Evolutionary conservation across 306 rosid genomes (phyloP).

Genomic region (Rosa persica): DNA sequence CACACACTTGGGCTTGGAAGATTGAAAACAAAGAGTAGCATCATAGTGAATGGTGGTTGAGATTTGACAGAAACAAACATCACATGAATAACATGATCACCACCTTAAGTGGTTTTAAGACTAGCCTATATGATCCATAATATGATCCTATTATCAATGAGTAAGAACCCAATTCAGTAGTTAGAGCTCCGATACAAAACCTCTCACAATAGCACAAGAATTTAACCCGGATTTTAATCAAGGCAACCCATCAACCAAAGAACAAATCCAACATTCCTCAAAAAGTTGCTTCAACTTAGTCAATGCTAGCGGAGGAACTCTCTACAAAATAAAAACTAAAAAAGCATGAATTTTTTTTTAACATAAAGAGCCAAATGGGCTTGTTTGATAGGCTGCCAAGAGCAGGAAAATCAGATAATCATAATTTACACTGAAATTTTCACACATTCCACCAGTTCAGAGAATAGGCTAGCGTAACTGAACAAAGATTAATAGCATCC

Average conservation of each 20-base stretch:
- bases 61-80: neutral
- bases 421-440: neutral
- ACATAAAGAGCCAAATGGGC: neutral
- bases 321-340: neutral
- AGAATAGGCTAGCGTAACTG: neutral
- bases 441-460: neutral
- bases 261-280: neutral
- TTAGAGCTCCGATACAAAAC: neutral
- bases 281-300: neutral
- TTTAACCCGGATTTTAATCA: neutral
- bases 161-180: neutral
- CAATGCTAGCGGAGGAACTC: neutral
- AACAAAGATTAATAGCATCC: neutral
- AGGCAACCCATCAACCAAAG: neutral
- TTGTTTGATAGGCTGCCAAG: neutral
- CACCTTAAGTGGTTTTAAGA: neutral
- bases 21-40: neutral
- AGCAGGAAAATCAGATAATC: neutral
- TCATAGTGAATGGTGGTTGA: neutral
- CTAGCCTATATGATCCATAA: neutral
- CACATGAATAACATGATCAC: neutral
- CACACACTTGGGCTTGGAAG: neutral
- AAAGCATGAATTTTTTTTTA: neutral
- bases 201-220: neutral
- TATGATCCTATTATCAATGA: neutral